Conservation (phyloP, 2,329 filamentous ascomycete species). For the Aureobasidium melanogenum region DNA sequence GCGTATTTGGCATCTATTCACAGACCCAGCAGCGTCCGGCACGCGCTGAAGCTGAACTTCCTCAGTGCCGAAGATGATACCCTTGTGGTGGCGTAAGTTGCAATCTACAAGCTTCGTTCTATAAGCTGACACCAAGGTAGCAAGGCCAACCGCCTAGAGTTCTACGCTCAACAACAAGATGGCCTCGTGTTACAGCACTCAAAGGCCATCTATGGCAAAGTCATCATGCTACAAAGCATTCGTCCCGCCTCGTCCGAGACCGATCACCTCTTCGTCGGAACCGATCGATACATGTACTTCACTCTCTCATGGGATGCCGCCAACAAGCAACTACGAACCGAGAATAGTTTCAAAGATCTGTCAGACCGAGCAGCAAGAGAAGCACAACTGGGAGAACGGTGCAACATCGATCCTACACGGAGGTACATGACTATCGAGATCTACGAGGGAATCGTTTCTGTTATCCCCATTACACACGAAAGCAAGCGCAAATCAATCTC, state of each 20-base stretch:
- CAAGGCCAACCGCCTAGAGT: slow-evolving; percentile 76
- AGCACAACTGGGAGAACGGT: slow-evolving; percentile 73
- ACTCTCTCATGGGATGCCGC: slow-evolving; percentile 72
- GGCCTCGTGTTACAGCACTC: slow-evolving; percentile 58
- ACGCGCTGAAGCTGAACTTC: slow-evolving; percentile 75
- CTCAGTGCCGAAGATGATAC: slow-evolving; percentile 67
- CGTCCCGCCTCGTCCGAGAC: slow-evolving; percentile 63
- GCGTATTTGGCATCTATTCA: slow-evolving; percentile 93
- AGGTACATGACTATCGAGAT: slow-evolving; percentile 58
- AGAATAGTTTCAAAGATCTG: slow-evolving; percentile 52
- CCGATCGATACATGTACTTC: slow-evolving; percentile 84
- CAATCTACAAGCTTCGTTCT: neutral
- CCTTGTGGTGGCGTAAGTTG: slow-evolving; percentile 73
- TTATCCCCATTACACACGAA: slow-evolving; percentile 51
- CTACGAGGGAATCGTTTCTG: slow-evolving; percentile 58
- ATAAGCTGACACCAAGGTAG: slow-evolving; percentile 26
- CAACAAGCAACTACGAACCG: slow-evolving; percentile 43
- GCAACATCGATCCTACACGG: slow-evolving; percentile 73
- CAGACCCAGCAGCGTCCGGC: slow-evolving; percentile 78
- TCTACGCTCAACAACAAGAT: slow-evolving; percentile 60
- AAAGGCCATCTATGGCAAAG: slow-evolving; percentile 71
- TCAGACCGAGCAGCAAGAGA: slow-evolving; percentile 57
- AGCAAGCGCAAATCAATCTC: slow-evolving; percentile 43
- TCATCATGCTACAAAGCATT: slow-evolving; percentile 76
- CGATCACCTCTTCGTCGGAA: slow-evolving; percentile 87